Conservation (phyloP, 441 rosid genomes). For the Flueggea neowawraea region DNA sequence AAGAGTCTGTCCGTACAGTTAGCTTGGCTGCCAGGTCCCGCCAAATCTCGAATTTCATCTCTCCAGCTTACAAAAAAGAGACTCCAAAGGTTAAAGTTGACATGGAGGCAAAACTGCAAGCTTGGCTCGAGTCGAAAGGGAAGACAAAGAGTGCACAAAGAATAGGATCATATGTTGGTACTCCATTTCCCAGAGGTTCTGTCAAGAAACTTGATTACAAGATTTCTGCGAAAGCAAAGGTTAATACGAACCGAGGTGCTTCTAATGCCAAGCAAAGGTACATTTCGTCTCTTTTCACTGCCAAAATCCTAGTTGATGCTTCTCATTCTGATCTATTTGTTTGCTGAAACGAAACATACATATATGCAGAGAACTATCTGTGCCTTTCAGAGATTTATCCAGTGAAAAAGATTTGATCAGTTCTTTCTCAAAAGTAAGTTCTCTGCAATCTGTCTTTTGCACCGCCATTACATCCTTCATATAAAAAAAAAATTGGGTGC, state of each 20-base stretch:
- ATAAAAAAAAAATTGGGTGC: neutral
- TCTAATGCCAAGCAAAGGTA: conserved; percentile 44
- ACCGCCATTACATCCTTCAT: neutral
- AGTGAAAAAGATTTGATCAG: conserved; percentile 29
- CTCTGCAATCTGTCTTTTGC: neutral
- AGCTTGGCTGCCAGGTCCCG: conserved; percentile 96
- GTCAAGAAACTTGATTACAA: conserved; percentile 38
- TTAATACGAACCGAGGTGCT: conserved; percentile 19
- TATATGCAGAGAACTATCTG: conserved; percentile 36
- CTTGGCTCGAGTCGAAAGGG: conserved; percentile 93
- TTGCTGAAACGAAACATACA: neutral
- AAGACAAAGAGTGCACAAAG: conserved; percentile 62
- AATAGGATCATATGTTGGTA: conserved; percentile 27
- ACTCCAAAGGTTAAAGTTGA: conserved; percentile 64
- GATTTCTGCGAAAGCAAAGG: conserved; percentile 41
- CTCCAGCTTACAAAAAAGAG: conserved; percentile 46
- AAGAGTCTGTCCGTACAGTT: conserved; percentile 85
- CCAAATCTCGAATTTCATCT: conserved; percentile 55
- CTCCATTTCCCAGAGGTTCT: conserved; percentile 42
- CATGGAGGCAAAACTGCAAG: conserved; percentile 76
- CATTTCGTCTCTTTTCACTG: conserved; percentile 5
- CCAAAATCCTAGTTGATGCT: conserved; percentile 2
- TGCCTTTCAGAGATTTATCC: conserved; percentile 42
- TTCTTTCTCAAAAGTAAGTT: conserved; percentile 43
- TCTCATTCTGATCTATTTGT: neutral